phyloP scores from a whole-genome alignment of 2,329 filamentous ascomycete genomes.

The Aspergillus fumigatus region DNA sequence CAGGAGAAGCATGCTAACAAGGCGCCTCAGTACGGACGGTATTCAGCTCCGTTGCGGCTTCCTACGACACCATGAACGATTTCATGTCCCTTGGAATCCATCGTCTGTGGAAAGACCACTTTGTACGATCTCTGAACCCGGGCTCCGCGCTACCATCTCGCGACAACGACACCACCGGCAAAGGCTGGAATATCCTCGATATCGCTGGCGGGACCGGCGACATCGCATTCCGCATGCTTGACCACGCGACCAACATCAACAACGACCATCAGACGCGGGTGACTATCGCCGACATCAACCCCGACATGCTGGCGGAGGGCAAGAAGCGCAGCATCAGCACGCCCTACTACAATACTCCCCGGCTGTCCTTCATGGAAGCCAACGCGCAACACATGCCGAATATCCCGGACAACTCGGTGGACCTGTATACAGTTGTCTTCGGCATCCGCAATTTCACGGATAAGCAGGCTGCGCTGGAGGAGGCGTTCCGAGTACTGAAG shows the following conservation, averaged over 20 bases:
- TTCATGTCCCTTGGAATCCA: constrained; percentile 98
- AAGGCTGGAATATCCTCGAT: constrained; percentile 76
- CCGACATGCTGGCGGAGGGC: constrained; percentile 87
- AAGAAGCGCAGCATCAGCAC: constrained; percentile 67
- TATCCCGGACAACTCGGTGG: constrained; percentile 68
- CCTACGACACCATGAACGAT: constrained; percentile 98
- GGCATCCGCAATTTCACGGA: constrained; percentile 97
- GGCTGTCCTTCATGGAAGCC: constrained; percentile 74
- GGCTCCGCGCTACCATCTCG: constrained; percentile 51
- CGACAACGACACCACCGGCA: constrained; percentile 24
- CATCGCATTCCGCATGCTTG: constrained; percentile 93
- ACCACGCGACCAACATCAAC: constrained; percentile 78
- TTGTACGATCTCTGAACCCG: constrained; percentile 85
- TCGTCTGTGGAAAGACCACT: constrained; percentile 95
- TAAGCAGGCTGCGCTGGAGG: constrained; percentile 74
- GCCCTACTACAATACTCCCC: constrained; percentile 51
- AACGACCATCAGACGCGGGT: constrained; percentile 75
- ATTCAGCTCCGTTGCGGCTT: constrained; percentile 90
- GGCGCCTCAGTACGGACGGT: constrained; percentile 66
- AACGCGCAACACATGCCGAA: constrained; percentile 73
- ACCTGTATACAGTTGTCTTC: constrained; percentile 96
- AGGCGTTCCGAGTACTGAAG: constrained; percentile 84
- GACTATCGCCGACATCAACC: constrained; percentile 93
- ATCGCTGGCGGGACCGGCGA: constrained; percentile 96
- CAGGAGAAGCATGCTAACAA: constrained; percentile 1